These are phyloP conservation scores for Hypoxylon sp. DNA, from an alignment of 2,329 filamentous ascomycete species.

Conservation along the genomic window DNA sequence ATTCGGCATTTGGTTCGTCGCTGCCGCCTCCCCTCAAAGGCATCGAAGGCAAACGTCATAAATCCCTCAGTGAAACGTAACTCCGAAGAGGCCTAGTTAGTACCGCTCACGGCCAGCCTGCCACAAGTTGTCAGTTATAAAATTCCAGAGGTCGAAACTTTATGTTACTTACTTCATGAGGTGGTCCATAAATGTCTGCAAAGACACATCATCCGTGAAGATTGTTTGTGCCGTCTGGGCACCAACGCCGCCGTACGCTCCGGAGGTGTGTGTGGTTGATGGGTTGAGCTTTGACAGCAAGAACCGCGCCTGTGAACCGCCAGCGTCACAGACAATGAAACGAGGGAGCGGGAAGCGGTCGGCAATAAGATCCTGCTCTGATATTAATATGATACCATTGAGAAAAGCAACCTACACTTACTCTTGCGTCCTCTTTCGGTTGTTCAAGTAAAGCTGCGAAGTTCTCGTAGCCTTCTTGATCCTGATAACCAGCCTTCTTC, in stretches of 20 bases:
- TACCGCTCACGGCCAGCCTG: constrained; percentile 73
- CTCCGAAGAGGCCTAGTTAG: constrained; percentile 60
- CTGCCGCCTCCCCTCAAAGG: constrained; percentile 4
- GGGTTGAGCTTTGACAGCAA: constrained; percentile 97
- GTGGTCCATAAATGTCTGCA: constrained; percentile 99
- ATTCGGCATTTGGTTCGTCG: neutral
- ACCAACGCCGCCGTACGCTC: constrained; percentile 89
- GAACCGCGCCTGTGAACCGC: constrained; percentile 97
- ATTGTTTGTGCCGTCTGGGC: constrained; percentile 94
- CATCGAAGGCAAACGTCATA: neutral
- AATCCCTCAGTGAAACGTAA: constrained; percentile 3
- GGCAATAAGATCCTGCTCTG: constrained; percentile 85
- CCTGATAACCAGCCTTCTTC: constrained; percentile 97
- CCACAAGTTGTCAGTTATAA: constrained; percentile 43
- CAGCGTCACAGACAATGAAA: constrained; percentile 99
- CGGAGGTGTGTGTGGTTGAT: constrained; percentile 94
- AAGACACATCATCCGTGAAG: constrained; percentile 97
- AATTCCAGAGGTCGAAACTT: neutral
- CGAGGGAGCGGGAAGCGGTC: constrained; percentile 98
- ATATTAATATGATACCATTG: constrained; percentile 43
- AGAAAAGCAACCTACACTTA: constrained; percentile 61
- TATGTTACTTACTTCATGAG: constrained; percentile 87
- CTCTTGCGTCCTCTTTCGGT: constrained; percentile 95
- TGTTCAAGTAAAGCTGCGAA: constrained; percentile 89
- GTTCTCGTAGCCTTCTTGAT: constrained; percentile 98